phyloP scores from a whole-genome alignment of 345 rosid species.

The Angophora floribunda region DNA sequence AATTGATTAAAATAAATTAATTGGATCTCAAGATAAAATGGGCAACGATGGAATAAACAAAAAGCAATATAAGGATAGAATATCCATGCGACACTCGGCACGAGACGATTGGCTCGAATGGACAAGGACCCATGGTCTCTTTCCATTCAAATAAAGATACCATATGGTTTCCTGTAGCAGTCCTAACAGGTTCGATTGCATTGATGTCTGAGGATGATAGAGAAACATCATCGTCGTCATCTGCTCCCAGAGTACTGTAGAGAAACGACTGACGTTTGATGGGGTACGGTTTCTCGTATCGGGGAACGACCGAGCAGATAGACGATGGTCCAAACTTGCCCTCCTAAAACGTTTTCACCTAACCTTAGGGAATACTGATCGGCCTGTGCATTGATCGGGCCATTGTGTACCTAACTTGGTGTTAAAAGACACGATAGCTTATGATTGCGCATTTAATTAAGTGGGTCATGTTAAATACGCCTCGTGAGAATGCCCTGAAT shows the following conservation, averaged over 20 bases:
- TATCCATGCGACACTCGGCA: neutral
- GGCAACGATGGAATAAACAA: neutral
- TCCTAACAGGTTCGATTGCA: neutral
- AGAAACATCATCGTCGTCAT: neutral
- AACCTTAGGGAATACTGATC: neutral
- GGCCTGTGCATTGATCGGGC: neutral
- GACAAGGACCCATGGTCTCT: neutral
- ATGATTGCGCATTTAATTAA: neutral
- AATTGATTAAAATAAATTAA: neutral
- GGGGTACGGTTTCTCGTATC: neutral
- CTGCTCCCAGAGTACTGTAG: neutral
- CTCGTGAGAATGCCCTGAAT: neutral
- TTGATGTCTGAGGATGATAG: neutral
- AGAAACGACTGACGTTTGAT: neutral
- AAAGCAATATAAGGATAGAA: neutral
- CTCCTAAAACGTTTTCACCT: neutral
- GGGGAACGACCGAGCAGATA: neutral
- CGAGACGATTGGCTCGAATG: neutral
- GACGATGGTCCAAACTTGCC: neutral
- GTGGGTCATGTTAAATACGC: neutral
- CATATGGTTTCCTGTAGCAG: neutral
- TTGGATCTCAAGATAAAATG: neutral
- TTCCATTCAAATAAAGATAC: neutral
- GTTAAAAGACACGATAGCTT: neutral
- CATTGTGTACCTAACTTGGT: neutral